A percentile compares a stretch with the other conserved stretches of the same genome.
phyloP scores from a whole-genome alignment of 805 yeast genomes.

The Kodamaea hsintzibuensis region DNA sequence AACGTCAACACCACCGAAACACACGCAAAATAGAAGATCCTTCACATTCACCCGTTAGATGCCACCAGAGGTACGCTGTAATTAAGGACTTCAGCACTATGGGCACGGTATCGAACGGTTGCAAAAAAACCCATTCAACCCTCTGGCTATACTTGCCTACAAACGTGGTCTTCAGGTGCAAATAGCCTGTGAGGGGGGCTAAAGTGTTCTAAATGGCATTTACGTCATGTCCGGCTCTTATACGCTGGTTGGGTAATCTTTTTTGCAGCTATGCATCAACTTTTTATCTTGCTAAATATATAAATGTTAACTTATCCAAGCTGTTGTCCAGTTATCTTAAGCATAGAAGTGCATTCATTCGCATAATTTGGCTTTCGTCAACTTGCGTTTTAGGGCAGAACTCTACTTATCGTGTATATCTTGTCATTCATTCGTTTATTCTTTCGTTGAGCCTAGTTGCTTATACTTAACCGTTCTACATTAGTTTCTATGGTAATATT shows the following conservation, averaged over 20 bases:
- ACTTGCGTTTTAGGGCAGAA: not conserved
- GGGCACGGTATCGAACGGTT: not conserved
- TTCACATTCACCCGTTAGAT: not conserved
- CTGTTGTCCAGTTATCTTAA: too few species aligned
- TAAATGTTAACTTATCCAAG: not conserved
- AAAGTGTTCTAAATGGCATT: not conserved
- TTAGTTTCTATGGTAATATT: not conserved
- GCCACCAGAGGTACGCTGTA: not conserved
- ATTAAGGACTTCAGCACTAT: conserved; percentile 1
- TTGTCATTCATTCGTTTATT: not conserved
- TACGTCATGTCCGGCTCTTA: not conserved
- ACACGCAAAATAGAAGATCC: not conserved
- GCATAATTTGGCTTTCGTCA: not conserved
- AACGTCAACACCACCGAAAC: not conserved
- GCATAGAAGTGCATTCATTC: not conserved
- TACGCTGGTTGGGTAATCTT: not conserved
- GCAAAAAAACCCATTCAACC: not conserved
- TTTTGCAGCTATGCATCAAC: not conserved
- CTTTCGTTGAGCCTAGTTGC: not conserved
- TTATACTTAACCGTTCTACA: too few species aligned
- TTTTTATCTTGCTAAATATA: not conserved
- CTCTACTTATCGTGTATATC: not conserved
- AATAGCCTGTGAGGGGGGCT: not conserved
- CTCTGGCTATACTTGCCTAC: not conserved
- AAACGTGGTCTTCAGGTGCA: not conserved